Evolutionary conservation across 2,329 filamentous ascomycete species (phyloP), one percentile per base, ranked within the genome.

Genomic region (Aspergillus fumigatiaffinis): DNA sequence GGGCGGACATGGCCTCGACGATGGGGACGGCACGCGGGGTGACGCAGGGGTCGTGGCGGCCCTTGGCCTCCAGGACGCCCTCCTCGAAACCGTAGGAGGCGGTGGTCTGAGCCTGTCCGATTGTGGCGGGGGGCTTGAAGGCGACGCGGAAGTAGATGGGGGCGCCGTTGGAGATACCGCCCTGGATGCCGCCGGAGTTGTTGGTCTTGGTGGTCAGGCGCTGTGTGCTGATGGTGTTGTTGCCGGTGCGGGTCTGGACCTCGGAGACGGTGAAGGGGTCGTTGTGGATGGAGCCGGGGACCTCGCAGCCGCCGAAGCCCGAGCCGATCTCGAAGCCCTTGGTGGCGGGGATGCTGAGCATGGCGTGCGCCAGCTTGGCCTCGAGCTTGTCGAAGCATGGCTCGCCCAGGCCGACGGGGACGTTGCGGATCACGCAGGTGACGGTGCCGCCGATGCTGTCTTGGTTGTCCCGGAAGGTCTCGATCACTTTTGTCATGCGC

Each of bases 271-370:
- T 79, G 76, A 96, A 96, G 55, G 90, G 81, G 74, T 97, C 93
- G 73, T 97, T 97, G 83, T 97, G 92, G 54, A 83, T 82, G n/a
- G 89, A 94, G 23, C 94, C 93, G 1, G 89, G 88, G 42, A 97
- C 83, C 72, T 92, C 89, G 68, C 89, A 89, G 57, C 94, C 93
- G 52, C 83, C 87, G 74, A 97, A 97, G 12, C 94, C 94, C 53
- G 90, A 96, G 54, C 94, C 94, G 63, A 97, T 88, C 73, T 97
- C 93, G 71, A 97, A 97, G 54, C 89, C 93, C 79, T 97, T 99
- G 41, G 90, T 93, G 3, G 94, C 92, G 4, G 94, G 94, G 67
- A 97, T 96, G 72, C 87, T 91, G 62, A 97, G 84, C 90, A 99
- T 97, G 51, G 90, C 94, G 71, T 97, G 93, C 26, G 86, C 92